Evolutionary conservation across 371 early-diverging fungal genomes (phyloP).

Genomic region (Synchytrium microbalum): DNA sequence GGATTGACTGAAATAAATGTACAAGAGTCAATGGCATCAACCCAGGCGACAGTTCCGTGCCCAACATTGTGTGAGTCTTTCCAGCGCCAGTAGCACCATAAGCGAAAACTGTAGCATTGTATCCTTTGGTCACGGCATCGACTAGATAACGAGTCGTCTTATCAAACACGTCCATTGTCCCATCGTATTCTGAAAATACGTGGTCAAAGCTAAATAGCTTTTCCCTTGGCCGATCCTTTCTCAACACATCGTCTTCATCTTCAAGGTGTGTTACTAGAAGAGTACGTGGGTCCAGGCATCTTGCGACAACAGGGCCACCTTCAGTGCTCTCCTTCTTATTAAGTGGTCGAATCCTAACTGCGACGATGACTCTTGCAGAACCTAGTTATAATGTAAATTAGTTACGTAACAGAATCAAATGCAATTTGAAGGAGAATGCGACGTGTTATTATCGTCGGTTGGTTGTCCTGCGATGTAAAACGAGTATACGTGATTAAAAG

Average conservation of each 20-base stretch:
- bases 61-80: conserved; percentile 82
- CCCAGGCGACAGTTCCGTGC: conserved; percentile 54
- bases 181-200: conserved; percentile 46
- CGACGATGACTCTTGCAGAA: no score
- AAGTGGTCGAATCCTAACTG: not conserved
- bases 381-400: no score
- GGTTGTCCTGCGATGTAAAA: no score
- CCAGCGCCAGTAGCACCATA: conserved; percentile 81
- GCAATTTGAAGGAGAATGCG: no score
- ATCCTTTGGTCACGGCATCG: conserved; percentile 36
- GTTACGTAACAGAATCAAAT: no score
- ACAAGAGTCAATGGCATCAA: conserved; percentile 64
- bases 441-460: no score
- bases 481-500: no score
- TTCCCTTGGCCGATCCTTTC: conserved; percentile 10
- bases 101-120: conserved; percentile 41
- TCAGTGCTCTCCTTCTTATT: not conserved
- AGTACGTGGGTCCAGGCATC: not conserved
- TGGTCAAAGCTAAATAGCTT: conserved; percentile 48
- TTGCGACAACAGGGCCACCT: not conserved
- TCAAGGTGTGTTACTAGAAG: not conserved
- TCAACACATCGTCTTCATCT: conserved; percentile 8
- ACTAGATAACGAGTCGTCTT: conserved; percentile 43
- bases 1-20: conserved; percentile 47
- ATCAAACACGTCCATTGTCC: conserved; percentile 50